Conservation (phyloP, 768 basidiomycete species). For the Mycena galericulata region DNA sequence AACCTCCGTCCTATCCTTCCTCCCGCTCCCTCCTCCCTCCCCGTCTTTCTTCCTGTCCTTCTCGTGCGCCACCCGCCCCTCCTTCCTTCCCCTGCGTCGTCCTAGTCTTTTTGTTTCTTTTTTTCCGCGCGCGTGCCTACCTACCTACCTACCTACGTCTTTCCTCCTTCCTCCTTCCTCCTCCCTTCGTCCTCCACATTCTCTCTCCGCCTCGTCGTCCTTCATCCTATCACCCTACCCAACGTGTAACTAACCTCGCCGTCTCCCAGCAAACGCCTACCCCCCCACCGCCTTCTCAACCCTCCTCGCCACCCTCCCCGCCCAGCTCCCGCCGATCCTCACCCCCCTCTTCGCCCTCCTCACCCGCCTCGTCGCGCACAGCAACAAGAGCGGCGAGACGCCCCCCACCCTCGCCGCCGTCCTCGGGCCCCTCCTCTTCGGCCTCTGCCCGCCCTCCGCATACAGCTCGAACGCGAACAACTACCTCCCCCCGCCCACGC, state of each 20-base stretch:
- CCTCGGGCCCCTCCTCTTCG: constrained; percentile 92
- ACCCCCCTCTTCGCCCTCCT: constrained; percentile 84
- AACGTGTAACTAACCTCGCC: constrained; percentile 18
- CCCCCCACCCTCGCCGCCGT: constrained; percentile 91
- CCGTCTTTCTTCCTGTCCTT: constrained; percentile 9
- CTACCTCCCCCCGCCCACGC: constrained; percentile 84
- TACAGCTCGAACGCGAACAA: too few relatives aligned
- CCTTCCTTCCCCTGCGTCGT: background rate
- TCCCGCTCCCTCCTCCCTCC: constrained; percentile 32
- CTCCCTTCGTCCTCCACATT: too few relatives aligned
- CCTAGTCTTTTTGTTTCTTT: background rate
- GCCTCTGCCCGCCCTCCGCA: constrained; percentile 53
- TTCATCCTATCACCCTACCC: too few relatives aligned
- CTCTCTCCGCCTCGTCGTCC: too few relatives aligned
- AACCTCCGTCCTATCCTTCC: constrained; percentile 39
- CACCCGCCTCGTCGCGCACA: constrained; percentile 85
- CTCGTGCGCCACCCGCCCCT: background rate
- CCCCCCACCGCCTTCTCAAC: constrained; percentile 78
- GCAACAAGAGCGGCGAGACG: constrained; percentile 87
- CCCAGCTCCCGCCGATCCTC: constrained; percentile 77
- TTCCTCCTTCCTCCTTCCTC: background rate
- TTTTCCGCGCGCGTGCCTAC: too few relatives aligned
- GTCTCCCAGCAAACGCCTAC: constrained; percentile 68
- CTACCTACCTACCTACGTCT: too few relatives aligned
- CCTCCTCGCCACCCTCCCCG: constrained; percentile 74